Evolutionary conservation across 106 monocot genomes (phyloP), one percentile per base, ranked within the genome.

Genomic region (Dendrobium nobile): DNA sequence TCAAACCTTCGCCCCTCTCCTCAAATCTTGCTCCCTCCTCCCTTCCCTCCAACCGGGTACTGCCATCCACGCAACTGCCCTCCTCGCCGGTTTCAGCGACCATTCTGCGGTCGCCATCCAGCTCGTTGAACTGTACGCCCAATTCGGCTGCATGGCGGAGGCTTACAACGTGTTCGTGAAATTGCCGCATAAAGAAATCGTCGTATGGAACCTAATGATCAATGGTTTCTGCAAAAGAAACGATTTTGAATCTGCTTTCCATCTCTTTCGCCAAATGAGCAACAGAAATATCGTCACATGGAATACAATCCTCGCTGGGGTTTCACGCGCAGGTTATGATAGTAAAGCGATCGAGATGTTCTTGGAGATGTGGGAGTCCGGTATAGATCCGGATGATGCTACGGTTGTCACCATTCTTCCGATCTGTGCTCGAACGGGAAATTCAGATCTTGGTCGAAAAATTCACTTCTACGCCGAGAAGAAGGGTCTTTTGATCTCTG

Each of bases 101-200:
- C 77, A 85, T 54, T 22, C 77, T 5, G 27, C 72, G 0, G 77
- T 85, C 58, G 24, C 58, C 48, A 72, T 72, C 58, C 81, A 27
- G 16, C 41, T 77, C 44, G 20, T 85, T 6, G 81, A 81, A 4
- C 43, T 81, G 7, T 81, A 85, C 28, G 22, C 77, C 4, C 26
- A 26, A 4, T 80, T 48, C 61, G 81, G 73, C 59, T 24, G 19
- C 7, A 68, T 78, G 72, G 3, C 15, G 0, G 83, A 79, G 10
- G 89, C 89, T 0, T 64, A 78, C 9, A 75, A 43, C 7, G 55
- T 91, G 78, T 96, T 96, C 47, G 89, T 87, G 8, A 86, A 89
- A 88, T 89, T 96, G 88, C 80, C 89, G 11, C 33, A 37, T 0
- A 78, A 76, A 79, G 95, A 93, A 47, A 78, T 78, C 17, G 88